Evolutionary conservation across 2,329 filamentous ascomycete genomes (phyloP).

Genomic region (Trichoderma endophyticum): DNA sequence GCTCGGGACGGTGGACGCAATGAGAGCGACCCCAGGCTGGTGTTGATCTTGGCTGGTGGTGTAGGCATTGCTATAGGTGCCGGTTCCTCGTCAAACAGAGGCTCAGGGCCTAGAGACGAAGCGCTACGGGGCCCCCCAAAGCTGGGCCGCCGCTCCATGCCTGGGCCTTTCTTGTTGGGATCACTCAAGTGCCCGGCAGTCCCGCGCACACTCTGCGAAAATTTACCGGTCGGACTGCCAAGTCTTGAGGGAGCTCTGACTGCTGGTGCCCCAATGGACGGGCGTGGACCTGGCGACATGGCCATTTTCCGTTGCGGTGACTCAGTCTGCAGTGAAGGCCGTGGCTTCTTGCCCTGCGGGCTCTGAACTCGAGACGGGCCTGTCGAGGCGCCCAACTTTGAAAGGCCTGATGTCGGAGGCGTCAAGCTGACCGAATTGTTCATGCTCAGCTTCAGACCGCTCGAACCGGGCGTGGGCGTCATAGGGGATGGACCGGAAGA

Average conservation of each 20-base stretch:
- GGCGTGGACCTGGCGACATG: conserved; percentile 57
- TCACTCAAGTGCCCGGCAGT: conserved; percentile 58
- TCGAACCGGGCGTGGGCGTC: conserved; percentile 65
- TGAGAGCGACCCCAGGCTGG: conserved; percentile 52
- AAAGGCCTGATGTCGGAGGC: conserved; percentile 61
- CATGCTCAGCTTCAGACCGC: conserved; percentile 53
- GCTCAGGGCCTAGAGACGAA: conserved; percentile 54
- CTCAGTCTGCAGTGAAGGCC: conserved; percentile 82
- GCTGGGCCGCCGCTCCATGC: conserved; percentile 49
- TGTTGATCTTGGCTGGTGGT: conserved; percentile 52
- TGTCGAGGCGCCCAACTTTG: conserved; percentile 86
- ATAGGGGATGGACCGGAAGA: conserved; percentile 58
- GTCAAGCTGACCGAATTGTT: conserved; percentile 57
- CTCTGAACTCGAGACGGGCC: conserved; percentile 66
- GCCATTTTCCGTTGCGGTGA: conserved; percentile 73
- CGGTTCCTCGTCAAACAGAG: conserved; percentile 56
- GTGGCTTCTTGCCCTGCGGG: conserved; percentile 66
- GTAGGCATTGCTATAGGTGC: conserved; percentile 46
- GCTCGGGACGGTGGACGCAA: conserved; percentile 53
- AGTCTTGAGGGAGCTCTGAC: conserved; percentile 32
- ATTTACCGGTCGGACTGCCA: conserved; percentile 51
- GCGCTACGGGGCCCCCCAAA: conserved; percentile 53
- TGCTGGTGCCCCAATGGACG: conserved; percentile 55
- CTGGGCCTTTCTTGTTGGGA: conserved; percentile 53
- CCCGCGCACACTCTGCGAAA: conserved; percentile 62